A percentile compares a stretch with the other conserved stretches of the same genome.
Evolutionary conservation across 768 basidiomycete species (phyloP).

Genomic region (Lactifluus rugatus): DNA sequence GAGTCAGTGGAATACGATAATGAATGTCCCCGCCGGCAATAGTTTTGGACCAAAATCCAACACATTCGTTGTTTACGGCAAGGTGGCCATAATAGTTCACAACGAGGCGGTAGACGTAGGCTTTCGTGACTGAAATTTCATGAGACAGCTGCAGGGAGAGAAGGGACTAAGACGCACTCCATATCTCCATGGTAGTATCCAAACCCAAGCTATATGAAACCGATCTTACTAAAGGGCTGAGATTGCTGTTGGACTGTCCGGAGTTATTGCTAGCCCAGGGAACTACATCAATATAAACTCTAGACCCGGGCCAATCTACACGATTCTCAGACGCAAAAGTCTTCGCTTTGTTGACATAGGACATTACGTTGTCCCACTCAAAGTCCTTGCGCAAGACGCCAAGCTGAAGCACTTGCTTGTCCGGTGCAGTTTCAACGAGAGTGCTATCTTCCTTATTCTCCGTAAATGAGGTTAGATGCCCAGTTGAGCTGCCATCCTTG

Average conservation of each 20-base stretch:
- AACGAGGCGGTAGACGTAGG: constrained; percentile 11
- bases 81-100: constrained; percentile 10
- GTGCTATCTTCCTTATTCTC: not conserved
- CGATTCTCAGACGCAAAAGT: not conserved
- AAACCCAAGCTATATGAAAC: constrained; percentile 9
- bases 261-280: not conserved
- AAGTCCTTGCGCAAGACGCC: constrained; percentile 6
- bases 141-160: not conserved
- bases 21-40: constrained; percentile 8
- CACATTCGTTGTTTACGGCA: constrained; percentile 10
- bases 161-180: constrained; percentile 5
- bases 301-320: constrained; percentile 12
- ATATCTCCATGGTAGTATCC: constrained; percentile 12
- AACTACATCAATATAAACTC: constrained; percentile 14
- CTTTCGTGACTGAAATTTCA: constrained; percentile 6
- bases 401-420: constrained; percentile 17
- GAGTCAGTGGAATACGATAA: constrained; percentile 16
- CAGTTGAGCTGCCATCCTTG: not conserved
- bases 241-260: not conserved
- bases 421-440: not conserved
- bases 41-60: constrained; percentile 19
- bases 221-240: constrained; percentile 6
- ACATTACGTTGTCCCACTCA: constrained; percentile 3
- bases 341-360: not conserved
- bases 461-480: not conserved